Percentiles rank a stretch among this genome's conserved stretches.
phyloP scores from a whole-genome alignment of 495 filamentous ascomycete genomes.

The Thozetella sp. region DNA sequence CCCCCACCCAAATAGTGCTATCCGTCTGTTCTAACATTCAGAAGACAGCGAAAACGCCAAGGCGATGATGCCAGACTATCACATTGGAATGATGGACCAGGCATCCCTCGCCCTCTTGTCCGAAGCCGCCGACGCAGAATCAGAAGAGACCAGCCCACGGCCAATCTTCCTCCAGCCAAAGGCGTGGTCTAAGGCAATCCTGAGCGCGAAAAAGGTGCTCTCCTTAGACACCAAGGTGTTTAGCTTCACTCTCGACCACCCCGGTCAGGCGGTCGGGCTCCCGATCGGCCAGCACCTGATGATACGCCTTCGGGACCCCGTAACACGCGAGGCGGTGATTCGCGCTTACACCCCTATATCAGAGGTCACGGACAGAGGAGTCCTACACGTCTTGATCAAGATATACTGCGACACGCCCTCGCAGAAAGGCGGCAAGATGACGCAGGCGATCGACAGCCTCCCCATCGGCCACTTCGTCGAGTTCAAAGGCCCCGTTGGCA shows the following conservation, averaged over 20 bases:
- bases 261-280: constrained; percentile 71
- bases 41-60: constrained; percentile 91
- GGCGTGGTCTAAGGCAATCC: constrained; percentile 68
- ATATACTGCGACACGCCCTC: constrained; percentile 70
- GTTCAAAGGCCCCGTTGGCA: constrained; percentile 90
- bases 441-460: constrained; percentile 73
- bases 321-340: constrained; percentile 71
- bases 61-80: constrained; percentile 86
- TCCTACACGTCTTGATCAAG: constrained; percentile 79
- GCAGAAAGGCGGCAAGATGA: constrained; percentile 81
- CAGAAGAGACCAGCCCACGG: constrained; percentile 33
- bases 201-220: constrained; percentile 64
- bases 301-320: constrained; percentile 76
- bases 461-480: constrained; percentile 72
- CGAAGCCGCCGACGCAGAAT: constrained; percentile 10
- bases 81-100: constrained; percentile 77
- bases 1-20: background rate
- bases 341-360: constrained; percentile 91
- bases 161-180: constrained; percentile 71
- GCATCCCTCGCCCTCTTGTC: constrained; percentile 53
- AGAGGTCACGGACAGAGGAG: constrained; percentile 58
- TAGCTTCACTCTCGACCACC: constrained; percentile 76
- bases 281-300: constrained; percentile 91
- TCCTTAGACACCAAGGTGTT: constrained; percentile 87
- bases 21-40: constrained; percentile 8